A percentile compares a stretch with the other conserved stretches of the same genome.
Evolutionary conservation across 192 early-diverging fungal species (phyloP).

Genomic region (Backusella sp.): DNA sequence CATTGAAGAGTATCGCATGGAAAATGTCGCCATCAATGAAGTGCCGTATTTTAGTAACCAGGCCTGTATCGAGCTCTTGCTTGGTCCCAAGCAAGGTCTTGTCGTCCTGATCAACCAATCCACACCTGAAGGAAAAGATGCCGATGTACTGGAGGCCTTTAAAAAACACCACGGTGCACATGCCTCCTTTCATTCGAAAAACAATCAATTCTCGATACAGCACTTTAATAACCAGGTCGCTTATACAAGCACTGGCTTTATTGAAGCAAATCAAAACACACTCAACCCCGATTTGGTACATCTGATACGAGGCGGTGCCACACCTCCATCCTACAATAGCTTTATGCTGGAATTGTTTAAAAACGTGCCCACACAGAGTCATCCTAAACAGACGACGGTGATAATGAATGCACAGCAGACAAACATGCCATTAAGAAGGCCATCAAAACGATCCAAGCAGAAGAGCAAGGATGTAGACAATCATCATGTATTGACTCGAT

Average conservation of each 20-base stretch:
- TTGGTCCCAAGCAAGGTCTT: conserved; percentile 64
- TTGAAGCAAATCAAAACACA: conserved; percentile 74
- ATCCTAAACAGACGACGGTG: conserved; percentile 69
- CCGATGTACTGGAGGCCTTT: conserved; percentile 54
- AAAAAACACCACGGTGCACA: conserved; percentile 49
- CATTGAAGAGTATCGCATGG: conserved; percentile 54
- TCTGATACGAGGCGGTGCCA: conserved; percentile 70
- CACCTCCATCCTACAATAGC: conserved; percentile 60
- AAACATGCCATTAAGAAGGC: conserved; percentile 64
- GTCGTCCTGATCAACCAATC: conserved; percentile 59
- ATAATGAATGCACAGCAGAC: conserved; percentile 82
- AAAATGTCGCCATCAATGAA: conserved; percentile 50
- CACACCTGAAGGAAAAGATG: conserved; percentile 41
- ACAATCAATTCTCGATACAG: conserved; percentile 67
- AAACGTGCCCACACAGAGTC: conserved; percentile 70
- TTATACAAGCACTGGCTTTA: conserved; percentile 66
- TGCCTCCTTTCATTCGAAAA: conserved; percentile 40
- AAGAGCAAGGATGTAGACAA: neutral
- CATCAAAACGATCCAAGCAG: conserved; percentile 47
- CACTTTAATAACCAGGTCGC: conserved; percentile 76
- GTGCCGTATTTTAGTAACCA: conserved; percentile 61
- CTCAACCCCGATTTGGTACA: conserved; percentile 82
- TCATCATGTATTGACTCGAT: conserved; percentile 62
- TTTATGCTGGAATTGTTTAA: conserved; percentile 77
- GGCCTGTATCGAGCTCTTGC: conserved; percentile 69